These are phyloP conservation scores for Postia placenta DNA, from an alignment of 768 basidiomycete genomes.

Conservation along the genomic window DNA sequence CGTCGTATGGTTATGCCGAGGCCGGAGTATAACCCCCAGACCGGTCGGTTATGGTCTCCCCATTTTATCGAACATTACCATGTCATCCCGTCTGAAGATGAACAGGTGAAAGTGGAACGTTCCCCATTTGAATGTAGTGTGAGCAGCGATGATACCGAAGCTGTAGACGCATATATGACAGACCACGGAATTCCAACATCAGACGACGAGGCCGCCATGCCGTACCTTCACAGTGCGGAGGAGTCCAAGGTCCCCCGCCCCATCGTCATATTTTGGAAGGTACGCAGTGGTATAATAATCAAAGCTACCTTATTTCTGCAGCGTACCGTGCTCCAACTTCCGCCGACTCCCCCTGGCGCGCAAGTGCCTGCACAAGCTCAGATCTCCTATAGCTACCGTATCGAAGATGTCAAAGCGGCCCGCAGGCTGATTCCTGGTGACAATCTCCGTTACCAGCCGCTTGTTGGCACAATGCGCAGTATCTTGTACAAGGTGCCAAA, in stretches of 20 bases:
- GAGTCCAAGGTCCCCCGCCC: slow-evolving; percentile 4
- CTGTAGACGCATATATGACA: too few species aligned
- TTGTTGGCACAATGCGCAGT: slow-evolving; percentile 8
- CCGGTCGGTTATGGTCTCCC: too few species aligned
- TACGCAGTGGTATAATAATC: slow-evolving; percentile 1
- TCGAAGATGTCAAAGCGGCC: not conserved
- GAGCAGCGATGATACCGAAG: too few species aligned
- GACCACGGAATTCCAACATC: slow-evolving; percentile 3
- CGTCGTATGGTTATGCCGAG: too few species aligned
- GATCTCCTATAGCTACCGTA: not conserved
- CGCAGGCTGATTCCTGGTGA: not conserved
- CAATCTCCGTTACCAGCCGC: slow-evolving; percentile 2
- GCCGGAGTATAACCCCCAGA: too few species aligned
- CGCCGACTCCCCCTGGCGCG: slow-evolving; percentile 3
- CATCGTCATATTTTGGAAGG: slow-evolving; percentile 3
- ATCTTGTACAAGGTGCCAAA: slow-evolving; percentile 5
- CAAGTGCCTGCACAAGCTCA: not conserved
- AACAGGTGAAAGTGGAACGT: too few species aligned
- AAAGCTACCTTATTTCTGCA: slow-evolving; percentile 7
- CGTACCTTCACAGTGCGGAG: not conserved
- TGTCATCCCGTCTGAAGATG: too few species aligned
- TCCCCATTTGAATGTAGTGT: too few species aligned
- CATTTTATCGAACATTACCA: too few species aligned
- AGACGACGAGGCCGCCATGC: slow-evolving; percentile 5
- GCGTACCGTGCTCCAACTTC: not conserved